phyloP scores from a whole-genome alignment of 495 filamentous ascomycete genomes.

The Thozetella sp. region DNA sequence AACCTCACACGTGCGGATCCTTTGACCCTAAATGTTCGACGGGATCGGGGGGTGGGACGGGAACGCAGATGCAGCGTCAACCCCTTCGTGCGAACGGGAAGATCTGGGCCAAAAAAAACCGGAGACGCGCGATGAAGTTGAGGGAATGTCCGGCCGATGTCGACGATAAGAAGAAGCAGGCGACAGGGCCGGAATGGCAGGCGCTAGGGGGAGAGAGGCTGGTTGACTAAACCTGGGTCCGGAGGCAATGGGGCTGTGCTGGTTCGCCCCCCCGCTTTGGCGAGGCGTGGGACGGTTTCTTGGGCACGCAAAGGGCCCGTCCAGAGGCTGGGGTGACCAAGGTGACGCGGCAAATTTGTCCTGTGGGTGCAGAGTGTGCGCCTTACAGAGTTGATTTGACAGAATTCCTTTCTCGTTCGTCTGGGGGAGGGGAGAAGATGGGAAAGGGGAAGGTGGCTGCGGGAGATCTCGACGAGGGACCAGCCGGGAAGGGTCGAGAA shows the following conservation, averaged over 20 bases:
- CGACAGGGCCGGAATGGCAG: neutral
- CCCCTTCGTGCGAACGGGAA: neutral
- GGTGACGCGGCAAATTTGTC: slow-evolving; percentile 1
- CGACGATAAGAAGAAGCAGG: slow-evolving; percentile 5
- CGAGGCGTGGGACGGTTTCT: neutral
- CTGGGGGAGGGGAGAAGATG: too few species aligned
- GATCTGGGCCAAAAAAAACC: neutral
- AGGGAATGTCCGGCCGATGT: slow-evolving; percentile 4
- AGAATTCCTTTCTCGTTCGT: too few species aligned
- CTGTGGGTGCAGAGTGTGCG: too few species aligned
- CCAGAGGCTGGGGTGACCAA: neutral
- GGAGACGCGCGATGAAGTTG: slow-evolving; percentile 9
- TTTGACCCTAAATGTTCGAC: slow-evolving; percentile 9
- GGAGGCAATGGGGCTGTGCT: slow-evolving; percentile 32
- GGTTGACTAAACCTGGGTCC: slow-evolving; percentile 9
- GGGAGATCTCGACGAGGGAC: neutral
- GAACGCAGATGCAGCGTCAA: neutral
- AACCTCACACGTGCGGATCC: slow-evolving; percentile 9
- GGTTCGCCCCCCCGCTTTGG: slow-evolving; percentile 18
- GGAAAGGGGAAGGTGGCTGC: too few species aligned
- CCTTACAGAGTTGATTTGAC: too few species aligned
- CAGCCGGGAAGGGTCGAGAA: neutral
- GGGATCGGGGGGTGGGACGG: slow-evolving; percentile 8
- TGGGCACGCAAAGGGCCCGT: neutral
- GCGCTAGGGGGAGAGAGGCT: slow-evolving; percentile 2